These are phyloP conservation scores for Zopfia rhizophila DNA, from an alignment of 2,329 filamentous ascomycete species.

Conservation along the genomic window DNA sequence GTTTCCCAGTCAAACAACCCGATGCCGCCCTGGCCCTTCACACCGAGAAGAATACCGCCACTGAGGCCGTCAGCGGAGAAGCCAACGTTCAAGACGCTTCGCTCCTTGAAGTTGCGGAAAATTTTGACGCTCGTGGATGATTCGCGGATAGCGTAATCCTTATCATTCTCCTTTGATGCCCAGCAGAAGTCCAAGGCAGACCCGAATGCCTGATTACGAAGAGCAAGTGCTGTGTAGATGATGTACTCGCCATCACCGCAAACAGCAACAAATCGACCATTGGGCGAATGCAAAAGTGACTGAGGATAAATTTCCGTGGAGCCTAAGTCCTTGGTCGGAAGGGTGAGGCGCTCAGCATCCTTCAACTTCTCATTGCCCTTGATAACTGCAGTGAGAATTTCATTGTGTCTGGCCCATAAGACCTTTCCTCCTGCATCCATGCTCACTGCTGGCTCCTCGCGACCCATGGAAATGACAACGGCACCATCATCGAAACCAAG, in stretches of 20 bases:
- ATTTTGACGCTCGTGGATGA: constrained; percentile 94
- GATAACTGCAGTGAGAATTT: constrained; percentile 94
- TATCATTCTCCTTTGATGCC: constrained; percentile 97
- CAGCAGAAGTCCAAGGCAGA: constrained; percentile 96
- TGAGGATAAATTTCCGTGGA: constrained; percentile 98
- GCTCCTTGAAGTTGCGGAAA: constrained; percentile 97
- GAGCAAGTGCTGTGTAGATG: constrained; percentile 95
- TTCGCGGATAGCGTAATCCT: constrained; percentile 97
- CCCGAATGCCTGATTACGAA: constrained; percentile 97
- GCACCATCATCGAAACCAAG: constrained; percentile 98
- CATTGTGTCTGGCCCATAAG: constrained; percentile 94
- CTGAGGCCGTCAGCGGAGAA: constrained; percentile 94
- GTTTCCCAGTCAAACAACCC: constrained; percentile 97
- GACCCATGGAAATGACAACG: constrained; percentile 96
- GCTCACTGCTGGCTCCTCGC: constrained; percentile 95
- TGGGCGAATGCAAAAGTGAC: constrained; percentile 93
- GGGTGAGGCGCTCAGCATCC: constrained; percentile 85
- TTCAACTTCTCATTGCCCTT: constrained; percentile 90
- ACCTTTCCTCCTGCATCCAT: constrained; percentile 98
- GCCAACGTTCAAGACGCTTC: constrained; percentile 90
- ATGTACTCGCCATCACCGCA: constrained; percentile 99
- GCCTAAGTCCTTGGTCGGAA: constrained; percentile 93
- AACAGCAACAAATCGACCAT: constrained; percentile 87
- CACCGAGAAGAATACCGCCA: constrained; percentile 89
- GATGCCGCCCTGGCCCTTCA: constrained; percentile 93